Evolutionary conservation across 2,329 filamentous ascomycete genomes (phyloP).

Genomic region (Sordariomycetes sp.): DNA sequence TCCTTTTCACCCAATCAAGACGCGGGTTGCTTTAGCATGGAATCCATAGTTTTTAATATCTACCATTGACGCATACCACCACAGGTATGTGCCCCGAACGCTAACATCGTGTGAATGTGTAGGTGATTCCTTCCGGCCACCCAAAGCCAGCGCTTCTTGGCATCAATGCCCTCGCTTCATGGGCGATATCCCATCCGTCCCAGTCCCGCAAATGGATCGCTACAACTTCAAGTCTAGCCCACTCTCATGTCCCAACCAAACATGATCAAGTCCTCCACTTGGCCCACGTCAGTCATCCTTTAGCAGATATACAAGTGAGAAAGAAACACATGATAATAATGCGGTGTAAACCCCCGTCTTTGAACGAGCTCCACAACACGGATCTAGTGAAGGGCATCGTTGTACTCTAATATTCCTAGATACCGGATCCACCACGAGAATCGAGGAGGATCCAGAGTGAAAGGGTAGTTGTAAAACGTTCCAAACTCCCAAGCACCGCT

Average conservation of each 20-base stretch:
- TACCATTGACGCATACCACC: background rate
- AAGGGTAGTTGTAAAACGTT: background rate
- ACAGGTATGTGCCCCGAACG: background rate
- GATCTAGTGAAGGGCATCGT: background rate
- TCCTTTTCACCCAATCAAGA: background rate
- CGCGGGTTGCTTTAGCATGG: background rate
- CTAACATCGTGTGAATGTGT: background rate
- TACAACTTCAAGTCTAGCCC: slow-evolving; percentile 3
- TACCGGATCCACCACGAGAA: no score
- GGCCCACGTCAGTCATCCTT: background rate
- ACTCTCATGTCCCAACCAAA: background rate
- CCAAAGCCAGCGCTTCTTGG: slow-evolving; percentile 29
- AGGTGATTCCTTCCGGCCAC: slow-evolving; percentile 24
- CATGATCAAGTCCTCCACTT: background rate
- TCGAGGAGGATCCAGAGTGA: background rate
- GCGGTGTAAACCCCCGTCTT: background rate
- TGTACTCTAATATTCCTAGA: background rate
- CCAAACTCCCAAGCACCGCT: background rate
- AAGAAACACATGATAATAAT: no score
- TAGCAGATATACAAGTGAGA: background rate
- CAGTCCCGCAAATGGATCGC: slow-evolving; percentile 20
- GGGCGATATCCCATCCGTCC: slow-evolving; percentile 19
- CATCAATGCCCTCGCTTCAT: slow-evolving; percentile 32
- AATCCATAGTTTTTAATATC: background rate
- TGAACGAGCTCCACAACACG: background rate